A percentile compares a stretch with the other conserved stretches of the same genome.
Conservation (phyloP, 2,329 filamentous ascomycete species). For the Magnaporthiopsis rhizophila region DNA sequence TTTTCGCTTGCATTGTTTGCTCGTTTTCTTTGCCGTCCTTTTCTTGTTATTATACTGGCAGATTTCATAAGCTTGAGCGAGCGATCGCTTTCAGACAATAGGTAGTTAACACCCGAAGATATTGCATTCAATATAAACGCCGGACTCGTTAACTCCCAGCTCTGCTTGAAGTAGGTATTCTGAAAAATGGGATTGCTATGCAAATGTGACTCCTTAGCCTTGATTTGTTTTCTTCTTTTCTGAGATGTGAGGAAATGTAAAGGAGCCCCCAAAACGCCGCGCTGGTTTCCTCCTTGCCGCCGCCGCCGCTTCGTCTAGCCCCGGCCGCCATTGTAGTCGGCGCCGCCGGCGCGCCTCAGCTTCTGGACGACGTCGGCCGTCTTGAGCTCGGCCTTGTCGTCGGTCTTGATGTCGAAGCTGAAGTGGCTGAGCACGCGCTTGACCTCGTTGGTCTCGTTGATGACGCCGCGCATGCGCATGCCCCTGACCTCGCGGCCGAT, state of each 20-base stretch:
- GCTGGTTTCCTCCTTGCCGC: not conserved
- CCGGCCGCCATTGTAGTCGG: constrained; percentile 62
- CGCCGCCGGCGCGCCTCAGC: constrained; percentile 58
- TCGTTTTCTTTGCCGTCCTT: not conserved
- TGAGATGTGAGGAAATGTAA: not conserved
- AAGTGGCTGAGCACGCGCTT: constrained; percentile 57
- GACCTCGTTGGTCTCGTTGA: constrained; percentile 58
- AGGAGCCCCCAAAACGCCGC: not conserved
- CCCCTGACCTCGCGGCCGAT: constrained; percentile 57
- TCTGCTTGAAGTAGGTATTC: not conserved
- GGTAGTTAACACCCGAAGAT: not conserved
- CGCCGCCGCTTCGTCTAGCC: constrained; percentile 27
- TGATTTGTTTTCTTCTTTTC: not conserved
- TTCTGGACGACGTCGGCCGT: constrained; percentile 52
- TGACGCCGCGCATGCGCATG: constrained; percentile 63
- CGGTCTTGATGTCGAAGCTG: constrained; percentile 56
- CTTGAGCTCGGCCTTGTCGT: constrained; percentile 51
- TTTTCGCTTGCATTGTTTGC: not conserved
- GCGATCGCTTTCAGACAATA: not conserved
- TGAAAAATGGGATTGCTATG: not conserved
- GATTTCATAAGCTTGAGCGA: not conserved
- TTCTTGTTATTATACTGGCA: not conserved
- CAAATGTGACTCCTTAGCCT: not conserved
- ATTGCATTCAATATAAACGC: not conserved
- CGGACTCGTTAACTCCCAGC: not conserved